Evolutionary conservation across 441 rosid genomes (phyloP), one percentile per base, ranked within the genome.

Genomic region (Eruca vesicaria): DNA sequence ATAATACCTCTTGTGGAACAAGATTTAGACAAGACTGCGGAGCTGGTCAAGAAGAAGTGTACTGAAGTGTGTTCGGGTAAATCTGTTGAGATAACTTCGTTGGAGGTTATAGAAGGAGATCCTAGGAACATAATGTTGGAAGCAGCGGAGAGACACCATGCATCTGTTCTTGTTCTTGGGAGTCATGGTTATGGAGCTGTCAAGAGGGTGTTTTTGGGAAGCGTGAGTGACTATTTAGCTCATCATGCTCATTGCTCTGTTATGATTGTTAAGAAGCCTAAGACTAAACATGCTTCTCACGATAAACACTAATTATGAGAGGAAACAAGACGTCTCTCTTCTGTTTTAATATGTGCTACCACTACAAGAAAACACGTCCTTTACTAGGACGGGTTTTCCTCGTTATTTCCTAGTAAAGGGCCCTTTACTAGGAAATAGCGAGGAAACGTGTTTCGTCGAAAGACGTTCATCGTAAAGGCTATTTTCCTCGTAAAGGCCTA

Each of bases 121-220:
- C 56, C 56, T 9, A 50, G 56, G 56, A 50, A 50, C 56, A 50
- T 50, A 50, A 50, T 50, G 56, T 9, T 50, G 56, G 56, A 50
- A 6, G 84, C 83, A 10, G 88, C 70, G 2, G 84, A 84, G 4
- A 88, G 74, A 66, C 76, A 82, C 36, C 79, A 86, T 7, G 85
- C 92, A 11, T 6, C 82, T 15, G 69, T 84, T 4, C 64, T 88
- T 63, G 84, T 88, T 11, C 50, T 88, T 29, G 90, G 89, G 20
- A 84, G 89, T 19, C 88, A 80, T 74, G 86, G 88, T 35, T 83
- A 86, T 60, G 87, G 87, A 63, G 68, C 73, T 64, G 69, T 86
- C 5, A 82, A 79, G 80, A 86, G 78, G 43, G 78, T 75, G 38
- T 67, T 75, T 33, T 48, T 75, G 55, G 78, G 78, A 7, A 75